Evolutionary conservation across 176 grass and related monocot species (phyloP), one percentile per base, ranked within the genome.

Genomic region (Aegilops bicornis): DNA sequence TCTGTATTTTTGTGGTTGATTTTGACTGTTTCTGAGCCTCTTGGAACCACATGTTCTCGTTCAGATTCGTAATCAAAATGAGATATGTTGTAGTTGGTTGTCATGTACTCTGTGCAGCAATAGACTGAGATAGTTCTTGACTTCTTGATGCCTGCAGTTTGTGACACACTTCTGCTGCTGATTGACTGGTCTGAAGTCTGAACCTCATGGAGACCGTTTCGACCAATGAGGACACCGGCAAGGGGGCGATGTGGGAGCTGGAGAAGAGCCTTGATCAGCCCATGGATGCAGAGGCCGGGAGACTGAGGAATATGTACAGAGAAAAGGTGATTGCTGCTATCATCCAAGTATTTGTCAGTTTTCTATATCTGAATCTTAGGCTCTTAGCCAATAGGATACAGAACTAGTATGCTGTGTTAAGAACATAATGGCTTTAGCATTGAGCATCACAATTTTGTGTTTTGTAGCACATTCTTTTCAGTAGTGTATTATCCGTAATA

Each of bases 241-340:
- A 83, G 61, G 95, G 95, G 37, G 64, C 69, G 33, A 95, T 98
- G 91, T 98, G 95, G 95, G 93, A 92, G 82, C 68, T 95, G 83
- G 91, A 98, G 17, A 87, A 48, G 84, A 92, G 79, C 63, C 91
- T 98, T 17, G 95, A 98, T 90, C 93, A 95, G 67, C 95, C 95
- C 48, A 98, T 98, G 89, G 95, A 98, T n/a, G 91, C 68, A 64
- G 93, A 95, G 40, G 91, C 93, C 6, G 93, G 91, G 27, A 91
- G 89, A 77, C 63, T 98, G 22, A 87, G 78, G 69, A 90, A 85
- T 47, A 90, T 98, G 91, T 93, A 95, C 86, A 89, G 83, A 73
- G 88, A 98, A 93, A 98, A 98, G 95, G 95, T 98, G 56, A 36
- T 73, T 77, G 24, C 12, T 56, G 1, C 0, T 64, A 22, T 76